Evolutionary conservation across 352 stramenopile genomes (phyloP).

Genomic region (Globisporangium spinosum): DNA sequence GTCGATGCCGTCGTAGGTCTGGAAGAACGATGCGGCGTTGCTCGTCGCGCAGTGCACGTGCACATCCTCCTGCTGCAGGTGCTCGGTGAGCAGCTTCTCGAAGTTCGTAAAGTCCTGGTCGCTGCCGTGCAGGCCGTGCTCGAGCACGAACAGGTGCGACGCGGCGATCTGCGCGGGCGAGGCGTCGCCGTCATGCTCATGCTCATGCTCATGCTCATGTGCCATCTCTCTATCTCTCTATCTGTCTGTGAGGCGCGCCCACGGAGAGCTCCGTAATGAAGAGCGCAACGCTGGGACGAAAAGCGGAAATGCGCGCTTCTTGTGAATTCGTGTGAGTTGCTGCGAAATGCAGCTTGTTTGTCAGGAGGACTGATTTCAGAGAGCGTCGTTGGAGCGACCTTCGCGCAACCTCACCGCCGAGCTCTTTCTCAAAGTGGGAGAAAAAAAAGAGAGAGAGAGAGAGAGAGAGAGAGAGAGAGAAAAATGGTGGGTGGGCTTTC

Average conservation of each 20-base stretch:
- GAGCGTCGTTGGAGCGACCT: neutral
- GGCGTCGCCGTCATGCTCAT: neutral
- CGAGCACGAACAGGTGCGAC: conserved; percentile 64
- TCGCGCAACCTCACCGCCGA: neutral
- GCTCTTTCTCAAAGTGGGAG: neutral
- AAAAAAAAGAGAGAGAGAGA: neutral
- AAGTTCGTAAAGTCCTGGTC: conserved; percentile 61
- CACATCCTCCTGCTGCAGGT: conserved; percentile 44
- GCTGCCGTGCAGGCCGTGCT: conserved; percentile 71
- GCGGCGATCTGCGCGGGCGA: conserved; percentile 14
- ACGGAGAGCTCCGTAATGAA: neutral
- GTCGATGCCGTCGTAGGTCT: conserved; percentile 80
- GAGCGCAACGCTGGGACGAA: neutral
- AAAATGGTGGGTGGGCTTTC: neutral
- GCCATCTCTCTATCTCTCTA: neutral
- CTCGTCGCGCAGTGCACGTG: conserved; percentile 39
- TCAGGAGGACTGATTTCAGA: conserved; percentile 7
- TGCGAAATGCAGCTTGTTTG: neutral
- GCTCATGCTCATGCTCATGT: neutral
- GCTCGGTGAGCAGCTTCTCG: conserved; percentile 41
- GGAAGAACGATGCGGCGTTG: conserved; percentile 61
- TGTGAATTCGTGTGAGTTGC: neutral
- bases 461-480: neutral
- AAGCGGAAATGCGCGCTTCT: conserved; percentile 1
- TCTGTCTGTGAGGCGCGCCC: neutral